Conservation (phyloP, 2,329 filamentous ascomycete genomes). For the Colletotrichum limetticola region DNA sequence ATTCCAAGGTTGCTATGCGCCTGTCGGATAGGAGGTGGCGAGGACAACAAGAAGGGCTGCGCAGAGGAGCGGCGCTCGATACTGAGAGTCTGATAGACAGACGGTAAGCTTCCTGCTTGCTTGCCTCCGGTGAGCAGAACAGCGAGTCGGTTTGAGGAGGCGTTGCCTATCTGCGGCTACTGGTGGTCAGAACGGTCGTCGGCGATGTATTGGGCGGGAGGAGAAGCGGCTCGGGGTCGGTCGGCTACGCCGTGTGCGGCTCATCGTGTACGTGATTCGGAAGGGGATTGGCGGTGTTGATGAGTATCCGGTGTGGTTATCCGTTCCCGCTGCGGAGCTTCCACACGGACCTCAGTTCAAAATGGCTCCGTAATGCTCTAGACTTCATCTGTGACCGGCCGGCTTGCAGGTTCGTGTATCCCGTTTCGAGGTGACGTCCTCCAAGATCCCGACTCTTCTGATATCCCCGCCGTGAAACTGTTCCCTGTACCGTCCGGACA, state of each 20-base stretch:
- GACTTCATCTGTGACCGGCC: not conserved
- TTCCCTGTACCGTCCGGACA: not conserved
- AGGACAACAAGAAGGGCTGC: not conserved
- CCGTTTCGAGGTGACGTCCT: not conserved
- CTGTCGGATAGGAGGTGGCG: slow-evolving; percentile 2
- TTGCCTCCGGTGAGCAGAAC: not conserved
- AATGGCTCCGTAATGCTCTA: not conserved
- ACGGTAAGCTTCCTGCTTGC: not conserved
- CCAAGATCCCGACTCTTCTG: not conserved
- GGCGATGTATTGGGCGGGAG: no score
- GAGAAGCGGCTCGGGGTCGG: not conserved
- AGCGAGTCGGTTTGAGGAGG: not conserved
- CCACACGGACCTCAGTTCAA: not conserved
- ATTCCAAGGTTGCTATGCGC: not conserved
- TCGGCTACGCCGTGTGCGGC: not conserved
- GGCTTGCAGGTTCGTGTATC: not conserved
- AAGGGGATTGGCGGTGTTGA: not conserved
- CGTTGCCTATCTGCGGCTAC: not conserved
- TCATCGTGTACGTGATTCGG: not conserved
- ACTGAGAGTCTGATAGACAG: not conserved
- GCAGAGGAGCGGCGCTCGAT: not conserved
- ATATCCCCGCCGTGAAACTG: not conserved
- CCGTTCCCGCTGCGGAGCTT: not conserved
- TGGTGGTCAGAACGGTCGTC: not conserved
- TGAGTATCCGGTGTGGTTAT: not conserved